Conservation (phyloP, 2,329 filamentous ascomycete species). For the Aspergillus ibericus region DNA sequence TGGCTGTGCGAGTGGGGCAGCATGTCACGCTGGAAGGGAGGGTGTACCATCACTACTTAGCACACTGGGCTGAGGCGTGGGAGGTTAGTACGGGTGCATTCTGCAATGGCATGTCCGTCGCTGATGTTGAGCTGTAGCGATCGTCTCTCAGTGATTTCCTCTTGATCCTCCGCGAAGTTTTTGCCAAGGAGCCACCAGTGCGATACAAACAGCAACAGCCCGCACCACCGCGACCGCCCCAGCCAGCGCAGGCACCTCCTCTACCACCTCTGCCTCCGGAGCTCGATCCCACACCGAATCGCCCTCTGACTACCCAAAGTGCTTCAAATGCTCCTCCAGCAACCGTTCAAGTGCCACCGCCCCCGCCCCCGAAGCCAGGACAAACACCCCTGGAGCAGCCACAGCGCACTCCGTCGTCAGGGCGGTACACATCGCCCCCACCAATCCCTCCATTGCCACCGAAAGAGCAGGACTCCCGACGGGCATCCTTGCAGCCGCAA, state of each 20-base stretch:
- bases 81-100: constrained; percentile 64
- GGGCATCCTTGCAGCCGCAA: constrained; percentile 15
- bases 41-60: constrained; percentile 93
- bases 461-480: constrained; percentile 27
- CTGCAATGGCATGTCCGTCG: neutral
- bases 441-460: constrained; percentile 42
- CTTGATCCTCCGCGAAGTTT: constrained; percentile 77
- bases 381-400: constrained; percentile 19
- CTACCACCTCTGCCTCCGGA: constrained; percentile 72
- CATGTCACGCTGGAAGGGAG: constrained; percentile 92
- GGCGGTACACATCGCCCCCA: constrained; percentile 32
- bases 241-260: constrained; percentile 51
- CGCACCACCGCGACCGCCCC: constrained; percentile 34
- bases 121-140: constrained; percentile 54
- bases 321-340: constrained; percentile 12
- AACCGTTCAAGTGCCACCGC: constrained; percentile 29
- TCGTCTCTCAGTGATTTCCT: constrained; percentile 82
- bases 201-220: constrained; percentile 62
- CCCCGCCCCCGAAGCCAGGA: constrained; percentile 41
- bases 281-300: constrained; percentile 44
- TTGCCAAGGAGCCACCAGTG: constrained; percentile 92
- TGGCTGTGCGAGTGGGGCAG: constrained; percentile 88
- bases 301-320: constrained; percentile 32
- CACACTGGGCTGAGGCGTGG: constrained; percentile 85
- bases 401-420: constrained; percentile 20